Evolutionary conservation across 331 rosid species (phyloP).

Genomic region (Spiraea crenata): DNA sequence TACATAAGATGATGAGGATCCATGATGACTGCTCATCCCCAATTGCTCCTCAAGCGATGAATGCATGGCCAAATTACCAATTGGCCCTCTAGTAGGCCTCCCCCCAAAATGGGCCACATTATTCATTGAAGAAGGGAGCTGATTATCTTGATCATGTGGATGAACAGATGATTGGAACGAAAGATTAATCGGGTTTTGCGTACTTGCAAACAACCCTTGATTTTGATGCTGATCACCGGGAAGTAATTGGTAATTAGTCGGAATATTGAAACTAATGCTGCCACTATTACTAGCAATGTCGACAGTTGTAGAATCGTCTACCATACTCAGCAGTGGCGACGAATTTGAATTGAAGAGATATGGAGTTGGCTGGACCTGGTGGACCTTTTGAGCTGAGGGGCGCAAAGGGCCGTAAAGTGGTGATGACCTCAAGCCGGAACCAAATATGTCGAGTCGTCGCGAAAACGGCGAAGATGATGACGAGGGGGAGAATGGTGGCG

Average conservation of each 20-base stretch:
- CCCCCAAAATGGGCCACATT: conserved; percentile 31
- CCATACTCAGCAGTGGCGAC: conserved; percentile 33
- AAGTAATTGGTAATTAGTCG: conserved; percentile 27
- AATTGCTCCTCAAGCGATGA: conserved; percentile 10
- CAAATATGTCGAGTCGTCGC: conserved; percentile 67
- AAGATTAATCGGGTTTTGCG: conserved; percentile 44
- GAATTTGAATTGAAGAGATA: conserved; percentile 23
- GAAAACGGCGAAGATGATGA: conserved; percentile 36
- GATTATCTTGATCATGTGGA: too few species aligned
- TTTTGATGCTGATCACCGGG: conserved; percentile 16
- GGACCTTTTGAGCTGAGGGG: conserved; percentile 55
- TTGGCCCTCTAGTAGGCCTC: conserved; percentile 19
- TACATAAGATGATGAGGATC: conserved; percentile 12
- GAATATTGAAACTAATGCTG: conserved; percentile 22
- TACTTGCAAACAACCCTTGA: conserved; percentile 30
- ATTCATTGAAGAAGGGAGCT: conserved; percentile 17
- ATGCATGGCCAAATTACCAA: conserved; percentile 3
- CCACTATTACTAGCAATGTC: conserved; percentile 1
- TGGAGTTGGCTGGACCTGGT: conserved; percentile 20
- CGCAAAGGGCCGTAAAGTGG: conserved; percentile 53
- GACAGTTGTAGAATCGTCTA: conserved; percentile 32
- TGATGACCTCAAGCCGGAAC: conserved; percentile 23
- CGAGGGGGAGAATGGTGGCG: conserved; percentile 70
- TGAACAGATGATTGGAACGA: conserved; percentile 30
- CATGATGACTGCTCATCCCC: conserved; percentile 10